Evolutionary conservation across 1,284 basidiomycete genomes (phyloP), one percentile per base, ranked within the genome.

Genomic region (Pseudozyma sp.): DNA sequence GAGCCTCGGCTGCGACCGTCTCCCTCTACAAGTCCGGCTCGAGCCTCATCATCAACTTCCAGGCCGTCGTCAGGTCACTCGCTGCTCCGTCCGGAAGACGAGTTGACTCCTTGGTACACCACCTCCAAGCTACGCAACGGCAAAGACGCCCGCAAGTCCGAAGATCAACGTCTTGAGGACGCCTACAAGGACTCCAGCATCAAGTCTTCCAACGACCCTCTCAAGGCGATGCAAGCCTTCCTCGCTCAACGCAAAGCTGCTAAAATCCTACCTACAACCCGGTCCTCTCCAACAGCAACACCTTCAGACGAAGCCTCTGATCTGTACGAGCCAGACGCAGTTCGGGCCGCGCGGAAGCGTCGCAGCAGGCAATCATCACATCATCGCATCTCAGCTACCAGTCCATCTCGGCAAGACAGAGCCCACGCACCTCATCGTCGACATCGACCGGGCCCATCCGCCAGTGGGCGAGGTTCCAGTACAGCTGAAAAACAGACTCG

Each of bases 101-200:
- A 83, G 52, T 61, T 80, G 9, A 55, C 72, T 4, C 78, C 81
- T 1, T 83, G 81, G 81, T 83, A 81, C 39, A 58, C 60, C 13
- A 61, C 24, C 11, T 19, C 56, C 2, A 57, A 77, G 10, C 58
- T 80, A 16, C 50, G 65, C 35, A 74, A 68, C 56, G 79, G 76
- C 16, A 40, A 63, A 40, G 76, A 81, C 29, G 34, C 57, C 24
- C 56, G 60, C 9, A 81, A 75, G 55, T 59, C 70, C 4, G 56
- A 67, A 7, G 75, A 82, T 14, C 72, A 82, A 40, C 57, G 50
- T 10, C 68, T 76, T 19, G 63, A 79, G 37, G 77, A 69, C 34
- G 68, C 75, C 2, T 76, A 70, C 61, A 71, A 68, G 19, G 79
- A 82, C 33, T 56, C 56, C 4, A 33, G 42, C 3, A n/a, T 31